Evolutionary conservation across 2,329 filamentous ascomycete genomes (phyloP), one percentile per base, ranked within the genome.

Genomic region (Colletotrichum shisoi): DNA sequence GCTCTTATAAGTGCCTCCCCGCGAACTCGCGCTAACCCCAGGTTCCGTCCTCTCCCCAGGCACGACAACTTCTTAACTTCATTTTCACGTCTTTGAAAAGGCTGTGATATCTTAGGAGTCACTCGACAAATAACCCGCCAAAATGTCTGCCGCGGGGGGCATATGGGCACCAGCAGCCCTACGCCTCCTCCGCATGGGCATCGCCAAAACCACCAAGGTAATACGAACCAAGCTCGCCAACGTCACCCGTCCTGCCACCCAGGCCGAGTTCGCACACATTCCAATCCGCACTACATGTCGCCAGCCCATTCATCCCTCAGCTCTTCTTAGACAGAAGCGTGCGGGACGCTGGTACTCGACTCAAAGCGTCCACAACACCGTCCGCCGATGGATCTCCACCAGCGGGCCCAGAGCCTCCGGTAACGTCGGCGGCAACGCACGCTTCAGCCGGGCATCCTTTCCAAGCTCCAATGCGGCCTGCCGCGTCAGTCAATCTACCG

Each of bases 401-500:
- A 62, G 45, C 42, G 46, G 53, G n/a, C n/a, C 52, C 31, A 59
- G 58, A 63, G 37, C 72, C 58, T 72, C 73, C 39, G 68, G 75
- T 37, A 72, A 62, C 62, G 24, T 73, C 57, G 72, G 73, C 37
- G 69, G 74, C 40, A 72, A 73, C 11, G 71, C 79, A 34, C 79
- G 79, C 40, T 74, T 83, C 73, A 81, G 83, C 74, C 82, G 84
- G 69, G 79, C 79, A 69, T 82, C 81, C 71, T 80, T 85, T 70
- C 80, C 84, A 9, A 76, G 77, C 27, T 85, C 84, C 19, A 80
- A 78, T 68, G 84, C 81, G 15, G 81, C 83, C 17, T 82, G 81
- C 49, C 81, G 81, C 49, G 79, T 87, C 63, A 84, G 82, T 39
- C 86, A 88, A 69, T 85, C 91, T 66, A 88, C 92, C 17, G 88